Conservation (phyloP, 768 basidiomycete species). For the Agrocybe pediades region DNA sequence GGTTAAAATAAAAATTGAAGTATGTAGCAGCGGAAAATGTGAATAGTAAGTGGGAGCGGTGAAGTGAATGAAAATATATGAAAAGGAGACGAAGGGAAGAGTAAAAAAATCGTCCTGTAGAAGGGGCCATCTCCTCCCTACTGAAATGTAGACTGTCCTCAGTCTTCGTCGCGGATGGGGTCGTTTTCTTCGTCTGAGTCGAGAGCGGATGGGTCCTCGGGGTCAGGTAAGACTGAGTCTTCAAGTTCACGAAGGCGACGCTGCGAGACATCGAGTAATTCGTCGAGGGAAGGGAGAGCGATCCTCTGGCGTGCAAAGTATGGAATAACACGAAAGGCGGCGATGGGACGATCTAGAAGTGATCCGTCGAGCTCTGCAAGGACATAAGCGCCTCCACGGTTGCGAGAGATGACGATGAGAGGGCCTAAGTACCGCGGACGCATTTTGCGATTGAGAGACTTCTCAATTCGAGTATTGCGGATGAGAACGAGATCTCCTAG, state of each 20-base stretch:
- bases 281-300: conserved; percentile 6
- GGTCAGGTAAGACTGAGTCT: not conserved
- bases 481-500: conserved; percentile 32
- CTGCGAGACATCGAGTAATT: conserved; percentile 14
- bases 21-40: too few species aligned
- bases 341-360: conserved; percentile 15
- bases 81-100: too few species aligned
- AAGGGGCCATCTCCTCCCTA: conserved; percentile 1
- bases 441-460: conserved; percentile 28
- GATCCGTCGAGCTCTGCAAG: conserved; percentile 26
- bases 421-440: conserved; percentile 34
- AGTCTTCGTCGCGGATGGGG: not conserved
- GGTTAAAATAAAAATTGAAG: too few species aligned
- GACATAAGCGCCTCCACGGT: conserved; percentile 26
- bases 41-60: too few species aligned
- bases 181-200: not conserved
- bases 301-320: conserved; percentile 14
- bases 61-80: too few species aligned
- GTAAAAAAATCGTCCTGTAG: too few species aligned
- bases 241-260: not conserved
- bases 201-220: too few species aligned
- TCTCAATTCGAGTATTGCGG: conserved; percentile 31
- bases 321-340: conserved; percentile 26
- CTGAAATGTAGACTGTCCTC: not conserved
- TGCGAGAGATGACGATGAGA: conserved; percentile 27